Conservation (phyloP, 2,329 filamentous ascomycete genomes). For the Colletotrichum eremochloae region DNA sequence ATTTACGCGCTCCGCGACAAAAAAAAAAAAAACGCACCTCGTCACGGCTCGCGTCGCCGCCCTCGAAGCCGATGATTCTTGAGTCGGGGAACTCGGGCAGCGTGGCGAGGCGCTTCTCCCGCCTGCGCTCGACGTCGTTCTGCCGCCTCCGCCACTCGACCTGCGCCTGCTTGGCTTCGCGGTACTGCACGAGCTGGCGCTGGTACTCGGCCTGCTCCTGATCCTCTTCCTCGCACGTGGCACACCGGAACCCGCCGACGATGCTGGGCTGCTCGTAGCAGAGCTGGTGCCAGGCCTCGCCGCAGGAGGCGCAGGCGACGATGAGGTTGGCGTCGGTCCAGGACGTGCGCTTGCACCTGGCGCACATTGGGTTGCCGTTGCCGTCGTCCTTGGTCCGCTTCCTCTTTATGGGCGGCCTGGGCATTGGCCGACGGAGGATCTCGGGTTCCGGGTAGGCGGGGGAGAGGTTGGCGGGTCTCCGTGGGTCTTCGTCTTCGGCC, state of each 20-base stretch:
- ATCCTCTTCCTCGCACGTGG: conserved; percentile 42
- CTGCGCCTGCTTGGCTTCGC: conserved; percentile 41
- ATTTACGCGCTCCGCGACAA: no score
- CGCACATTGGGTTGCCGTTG: conserved; percentile 40
- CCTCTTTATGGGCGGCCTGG: conserved; percentile 37
- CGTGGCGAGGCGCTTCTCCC: conserved; percentile 50
- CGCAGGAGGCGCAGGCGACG: conserved; percentile 44
- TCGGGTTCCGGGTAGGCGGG: conserved; percentile 5
- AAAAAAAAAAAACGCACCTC: conserved; percentile 45
- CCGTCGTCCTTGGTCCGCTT: conserved; percentile 40
- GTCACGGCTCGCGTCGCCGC: conserved; percentile 51
- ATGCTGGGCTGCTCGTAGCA: conserved; percentile 40
- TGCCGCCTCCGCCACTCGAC: conserved; percentile 43
- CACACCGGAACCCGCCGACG: conserved; percentile 42
- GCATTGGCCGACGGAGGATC: conserved; percentile 7
- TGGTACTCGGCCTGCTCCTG: conserved; percentile 42
- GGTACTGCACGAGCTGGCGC: conserved; percentile 35
- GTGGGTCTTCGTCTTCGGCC: neutral
- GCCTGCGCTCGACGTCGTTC: conserved; percentile 49
- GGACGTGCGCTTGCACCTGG: conserved; percentile 44
- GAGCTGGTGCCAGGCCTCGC: conserved; percentile 46
- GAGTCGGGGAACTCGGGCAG: conserved; percentile 54
- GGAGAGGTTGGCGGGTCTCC: neutral
- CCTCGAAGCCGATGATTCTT: conserved; percentile 55
- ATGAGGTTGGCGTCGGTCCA: conserved; percentile 44